These are phyloP conservation scores for Cystofilobasidium macerans DNA, from an alignment of 768 basidiomycete species.

Conservation along the genomic window DNA sequence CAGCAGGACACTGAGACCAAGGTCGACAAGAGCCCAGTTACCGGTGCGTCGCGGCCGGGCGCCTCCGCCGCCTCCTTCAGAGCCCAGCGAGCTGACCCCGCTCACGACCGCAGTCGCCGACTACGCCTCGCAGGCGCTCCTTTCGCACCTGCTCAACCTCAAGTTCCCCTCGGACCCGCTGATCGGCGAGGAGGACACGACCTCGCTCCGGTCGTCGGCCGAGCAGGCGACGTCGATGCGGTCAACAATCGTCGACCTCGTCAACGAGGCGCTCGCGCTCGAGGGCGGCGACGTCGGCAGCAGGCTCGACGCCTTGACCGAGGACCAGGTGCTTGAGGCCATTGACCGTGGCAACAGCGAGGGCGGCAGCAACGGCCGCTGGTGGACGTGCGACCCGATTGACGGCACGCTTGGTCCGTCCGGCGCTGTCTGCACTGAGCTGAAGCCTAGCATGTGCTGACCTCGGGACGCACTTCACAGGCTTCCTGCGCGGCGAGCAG, in stretches of 20 bases:
- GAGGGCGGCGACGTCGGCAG: slow-evolving; percentile 34
- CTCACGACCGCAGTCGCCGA: slow-evolving; percentile 58
- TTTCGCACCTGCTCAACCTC: slow-evolving; percentile 62
- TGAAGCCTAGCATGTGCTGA: neutral
- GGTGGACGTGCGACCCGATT: slow-evolving; percentile 60
- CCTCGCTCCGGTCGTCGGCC: slow-evolving; percentile 49
- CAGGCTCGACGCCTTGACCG: slow-evolving; percentile 40
- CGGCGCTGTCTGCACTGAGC: too few species aligned
- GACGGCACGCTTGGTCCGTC: slow-evolving; percentile 55
- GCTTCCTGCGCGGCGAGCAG: slow-evolving; percentile 82
- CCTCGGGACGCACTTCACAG: slow-evolving; percentile 43
- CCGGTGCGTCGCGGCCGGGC: slow-evolving; percentile 45
- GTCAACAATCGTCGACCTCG: slow-evolving; percentile 63
- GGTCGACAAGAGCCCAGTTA: slow-evolving; percentile 83
- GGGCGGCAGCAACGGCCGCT: slow-evolving; percentile 56
- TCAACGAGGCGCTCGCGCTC: slow-evolving; percentile 69
- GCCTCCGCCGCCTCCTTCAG: neutral
- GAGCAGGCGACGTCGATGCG: slow-evolving; percentile 45
- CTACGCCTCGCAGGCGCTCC: slow-evolving; percentile 83
- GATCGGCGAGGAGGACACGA: slow-evolving; percentile 89
- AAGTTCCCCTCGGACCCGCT: slow-evolving; percentile 79
- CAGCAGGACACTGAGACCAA: slow-evolving; percentile 79
- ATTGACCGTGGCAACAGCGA: slow-evolving; percentile 72
- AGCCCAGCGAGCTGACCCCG: too few species aligned
- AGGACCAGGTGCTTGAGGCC: slow-evolving; percentile 59